Percentiles rank a stretch among this genome's conserved stretches.
Evolutionary conservation across 1,139 yeast genomes (phyloP).

Genomic region (Meyerozyma guilliermondii): DNA sequence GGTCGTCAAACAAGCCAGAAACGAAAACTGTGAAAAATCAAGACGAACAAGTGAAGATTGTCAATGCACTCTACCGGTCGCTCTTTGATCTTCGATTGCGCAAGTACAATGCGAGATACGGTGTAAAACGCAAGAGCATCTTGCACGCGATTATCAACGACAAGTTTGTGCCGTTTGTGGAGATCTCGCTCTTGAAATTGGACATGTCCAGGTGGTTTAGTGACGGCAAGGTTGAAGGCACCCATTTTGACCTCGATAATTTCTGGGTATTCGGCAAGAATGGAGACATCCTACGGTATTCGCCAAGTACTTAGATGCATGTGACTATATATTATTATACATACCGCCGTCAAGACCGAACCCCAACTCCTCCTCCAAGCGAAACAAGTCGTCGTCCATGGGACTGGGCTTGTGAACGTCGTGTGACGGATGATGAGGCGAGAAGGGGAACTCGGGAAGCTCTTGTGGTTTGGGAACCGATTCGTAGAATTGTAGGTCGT

Average conservation of each 20-base stretch:
- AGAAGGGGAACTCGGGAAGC: slow-evolving; percentile 35
- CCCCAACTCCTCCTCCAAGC: slow-evolving; percentile 43
- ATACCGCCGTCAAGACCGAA: slow-evolving; percentile 42
- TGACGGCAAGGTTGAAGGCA: slow-evolving; percentile 15
- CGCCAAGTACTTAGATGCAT: slow-evolving; percentile 11
- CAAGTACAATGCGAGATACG: slow-evolving; percentile 22
- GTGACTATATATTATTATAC: slow-evolving; percentile 13
- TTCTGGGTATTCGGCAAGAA: slow-evolving; percentile 11
- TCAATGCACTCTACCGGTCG: slow-evolving; percentile 29
- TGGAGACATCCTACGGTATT: slow-evolving; percentile 10
- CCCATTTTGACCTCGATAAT: slow-evolving; percentile 5
- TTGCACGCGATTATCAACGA: slow-evolving; percentile 38
- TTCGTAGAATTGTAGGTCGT: slow-evolving; percentile 27
- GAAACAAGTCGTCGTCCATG: slow-evolving; percentile 24
- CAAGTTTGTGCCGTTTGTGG: slow-evolving; percentile 37
- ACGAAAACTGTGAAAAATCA: slow-evolving; percentile 4
- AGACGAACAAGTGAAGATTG: slow-evolving; percentile 18
- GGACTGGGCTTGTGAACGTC: slow-evolving; percentile 8
- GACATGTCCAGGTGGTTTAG: slow-evolving; percentile 29
- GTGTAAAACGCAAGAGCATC: slow-evolving; percentile 16
- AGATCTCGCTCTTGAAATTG: slow-evolving; percentile 29
- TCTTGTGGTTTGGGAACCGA: slow-evolving; percentile 46
- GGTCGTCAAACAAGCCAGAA: slow-evolving; percentile 7
- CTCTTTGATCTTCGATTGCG: slow-evolving; percentile 29
- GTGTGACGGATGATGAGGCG: slow-evolving; percentile 11